Conservation (phyloP, 352 stramenopile genomes). For the Pythium dissimile region DNA sequence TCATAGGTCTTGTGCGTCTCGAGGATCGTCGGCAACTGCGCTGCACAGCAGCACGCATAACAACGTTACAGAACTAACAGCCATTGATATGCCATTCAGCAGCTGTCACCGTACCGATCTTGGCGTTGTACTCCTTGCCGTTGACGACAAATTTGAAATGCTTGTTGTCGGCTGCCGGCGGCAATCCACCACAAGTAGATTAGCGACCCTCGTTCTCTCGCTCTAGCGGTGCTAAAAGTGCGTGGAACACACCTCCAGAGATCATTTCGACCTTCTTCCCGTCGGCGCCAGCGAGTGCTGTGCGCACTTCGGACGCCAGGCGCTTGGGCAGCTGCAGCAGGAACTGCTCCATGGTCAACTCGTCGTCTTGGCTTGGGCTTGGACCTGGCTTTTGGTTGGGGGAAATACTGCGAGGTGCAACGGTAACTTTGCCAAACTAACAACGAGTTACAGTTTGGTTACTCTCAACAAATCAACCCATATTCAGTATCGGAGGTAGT, state of each 20-base stretch:
- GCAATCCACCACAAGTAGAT: neutral
- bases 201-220: no score
- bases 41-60: no score
- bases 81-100: neutral
- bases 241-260: slow-evolving; percentile 58
- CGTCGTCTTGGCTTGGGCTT: no score
- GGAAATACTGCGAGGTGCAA: no score
- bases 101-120: slow-evolving; percentile 52
- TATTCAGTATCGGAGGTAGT: no score
- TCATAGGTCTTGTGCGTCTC: slow-evolving; percentile 91
- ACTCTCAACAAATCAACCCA: no score
- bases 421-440: no score
- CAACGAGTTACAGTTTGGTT: neutral
- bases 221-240: no score
- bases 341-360: slow-evolving; percentile 90
- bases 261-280: slow-evolving; percentile 71
- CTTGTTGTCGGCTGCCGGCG: slow-evolving; percentile 72
- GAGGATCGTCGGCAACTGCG: slow-evolving; percentile 80
- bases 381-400: no score
- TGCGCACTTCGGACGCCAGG: slow-evolving; percentile 67
- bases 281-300: slow-evolving; percentile 58
- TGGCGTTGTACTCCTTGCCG: slow-evolving; percentile 71
- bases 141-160: slow-evolving; percentile 80
- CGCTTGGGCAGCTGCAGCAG: slow-evolving; percentile 83
- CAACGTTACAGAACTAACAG: neutral